phyloP scores from a whole-genome alignment of 768 basidiomycete species.

The Russula brevipes region DNA sequence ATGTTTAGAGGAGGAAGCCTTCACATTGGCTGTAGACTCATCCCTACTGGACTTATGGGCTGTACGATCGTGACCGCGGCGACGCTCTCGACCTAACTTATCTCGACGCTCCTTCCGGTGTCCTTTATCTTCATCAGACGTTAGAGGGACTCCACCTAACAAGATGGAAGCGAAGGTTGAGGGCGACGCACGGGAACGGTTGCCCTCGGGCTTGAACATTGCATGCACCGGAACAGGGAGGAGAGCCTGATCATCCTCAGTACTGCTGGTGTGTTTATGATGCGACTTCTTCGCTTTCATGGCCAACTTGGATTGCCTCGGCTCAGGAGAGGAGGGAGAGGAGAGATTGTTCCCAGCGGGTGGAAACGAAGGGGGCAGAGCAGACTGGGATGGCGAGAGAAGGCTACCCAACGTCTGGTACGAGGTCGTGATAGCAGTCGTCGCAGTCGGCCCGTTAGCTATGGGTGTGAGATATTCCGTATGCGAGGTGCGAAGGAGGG shows the following conservation, averaged over 20 bases:
- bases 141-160: constrained; percentile 21
- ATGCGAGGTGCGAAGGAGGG: constrained; percentile 41
- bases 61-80: constrained; percentile 8
- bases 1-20: constrained; percentile 14
- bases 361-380: constrained; percentile 27
- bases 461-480: constrained; percentile 75
- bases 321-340: constrained; percentile 29
- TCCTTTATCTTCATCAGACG: constrained; percentile 25
- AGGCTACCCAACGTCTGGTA: constrained; percentile 69
- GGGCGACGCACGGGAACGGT: constrained; percentile 64
- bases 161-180: constrained; percentile 55
- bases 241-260: constrained; percentile 38
- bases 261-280: constrained; percentile 37
- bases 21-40: constrained; percentile 13
- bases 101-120: constrained; percentile 20
- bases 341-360: constrained; percentile 16
- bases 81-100: constrained; percentile 16
- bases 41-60: constrained; percentile 1
- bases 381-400: constrained; percentile 30
- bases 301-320: constrained; percentile 67
- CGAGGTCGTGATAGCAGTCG: constrained; percentile 78
- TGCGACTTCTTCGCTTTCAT: constrained; percentile 64
- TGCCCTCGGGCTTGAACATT: constrained; percentile 52
- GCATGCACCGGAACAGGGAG: constrained; percentile 41
- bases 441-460: constrained; percentile 77